Conservation (phyloP, 345 rosid genomes). For the Heritiera littoralis region DNA sequence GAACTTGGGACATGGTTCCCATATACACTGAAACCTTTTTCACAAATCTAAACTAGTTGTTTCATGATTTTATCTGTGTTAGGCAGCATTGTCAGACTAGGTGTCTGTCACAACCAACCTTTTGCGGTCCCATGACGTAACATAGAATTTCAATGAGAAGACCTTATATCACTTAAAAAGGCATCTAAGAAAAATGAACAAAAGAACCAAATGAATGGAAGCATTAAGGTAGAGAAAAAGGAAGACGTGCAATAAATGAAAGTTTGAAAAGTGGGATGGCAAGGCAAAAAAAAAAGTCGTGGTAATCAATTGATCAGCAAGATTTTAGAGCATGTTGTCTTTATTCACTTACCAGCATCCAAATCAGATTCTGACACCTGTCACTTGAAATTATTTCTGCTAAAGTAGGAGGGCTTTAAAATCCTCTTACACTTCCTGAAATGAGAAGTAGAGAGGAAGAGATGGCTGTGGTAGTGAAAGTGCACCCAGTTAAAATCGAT, state of each 20-base stretch:
- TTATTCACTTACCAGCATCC: neutral
- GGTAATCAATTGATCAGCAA: neutral
- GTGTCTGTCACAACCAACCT: neutral
- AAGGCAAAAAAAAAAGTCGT: neutral
- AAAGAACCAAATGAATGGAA: neutral
- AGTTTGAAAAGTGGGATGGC: neutral
- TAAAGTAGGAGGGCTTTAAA: neutral
- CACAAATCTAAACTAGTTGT: neutral
- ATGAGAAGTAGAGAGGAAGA: neutral
- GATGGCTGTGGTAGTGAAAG: neutral
- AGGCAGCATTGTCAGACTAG: neutral
- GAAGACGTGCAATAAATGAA: neutral
- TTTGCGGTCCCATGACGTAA: neutral
- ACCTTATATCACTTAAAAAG: too few species aligned
- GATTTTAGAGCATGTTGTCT: neutral
- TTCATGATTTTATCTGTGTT: neutral
- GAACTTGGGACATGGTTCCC: neutral
- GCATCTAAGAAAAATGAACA: neutral
- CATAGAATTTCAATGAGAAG: neutral
- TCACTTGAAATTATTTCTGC: neutral
- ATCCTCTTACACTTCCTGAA: neutral
- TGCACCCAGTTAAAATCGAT: neutral
- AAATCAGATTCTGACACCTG: too few species aligned
- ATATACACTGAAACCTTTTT: neutral
- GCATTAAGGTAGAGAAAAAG: neutral